A percentile compares a stretch with the other conserved stretches of the same genome.
phyloP scores from a whole-genome alignment of 345 rosid species.

The Pistacia vera region DNA sequence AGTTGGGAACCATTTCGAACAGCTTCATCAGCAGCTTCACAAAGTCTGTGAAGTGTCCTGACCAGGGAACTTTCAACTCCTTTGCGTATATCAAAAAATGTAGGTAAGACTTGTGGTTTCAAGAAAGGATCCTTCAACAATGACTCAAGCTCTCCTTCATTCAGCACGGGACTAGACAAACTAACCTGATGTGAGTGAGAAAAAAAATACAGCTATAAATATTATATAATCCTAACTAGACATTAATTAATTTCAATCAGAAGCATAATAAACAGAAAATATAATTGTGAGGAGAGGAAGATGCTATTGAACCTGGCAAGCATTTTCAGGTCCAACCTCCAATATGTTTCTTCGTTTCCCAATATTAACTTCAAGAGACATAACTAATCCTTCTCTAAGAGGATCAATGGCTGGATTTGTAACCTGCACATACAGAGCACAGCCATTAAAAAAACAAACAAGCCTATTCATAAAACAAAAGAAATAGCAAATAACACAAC shows the following conservation, averaged over 20 bases:
- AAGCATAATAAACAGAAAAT: constrained; percentile 12
- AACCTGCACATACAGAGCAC: constrained; percentile 50
- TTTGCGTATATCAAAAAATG: constrained; percentile 87
- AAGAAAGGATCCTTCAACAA: constrained; percentile 67
- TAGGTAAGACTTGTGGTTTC: constrained; percentile 66
- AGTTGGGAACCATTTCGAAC: constrained; percentile 95
- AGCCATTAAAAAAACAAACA: constrained; percentile 7
- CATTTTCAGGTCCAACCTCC: constrained; percentile 95
- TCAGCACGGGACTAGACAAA: constrained; percentile 83
- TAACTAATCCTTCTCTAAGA: constrained; percentile 93
- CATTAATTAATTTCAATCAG: constrained; percentile 1
- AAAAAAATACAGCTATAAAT: constrained; percentile 10
- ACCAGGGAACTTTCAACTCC: constrained; percentile 94
- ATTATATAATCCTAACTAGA: neutral
- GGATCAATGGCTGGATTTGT: constrained; percentile 99
- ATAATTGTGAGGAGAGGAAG: constrained; percentile 1
- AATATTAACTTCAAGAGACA: constrained; percentile 96
- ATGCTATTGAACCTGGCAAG: constrained; percentile 67
- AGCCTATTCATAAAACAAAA: neutral
- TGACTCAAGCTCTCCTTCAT: constrained; percentile 88
- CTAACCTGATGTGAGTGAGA: constrained; percentile 54
- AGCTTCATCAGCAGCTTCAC: constrained; percentile 98
- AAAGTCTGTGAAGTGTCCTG: constrained; percentile 61
- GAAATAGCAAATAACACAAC: neutral
- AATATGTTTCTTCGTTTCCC: constrained; percentile 94